Evolutionary conservation across 495 filamentous ascomycete species (phyloP).

Genomic region (Podospora didyma): DNA sequence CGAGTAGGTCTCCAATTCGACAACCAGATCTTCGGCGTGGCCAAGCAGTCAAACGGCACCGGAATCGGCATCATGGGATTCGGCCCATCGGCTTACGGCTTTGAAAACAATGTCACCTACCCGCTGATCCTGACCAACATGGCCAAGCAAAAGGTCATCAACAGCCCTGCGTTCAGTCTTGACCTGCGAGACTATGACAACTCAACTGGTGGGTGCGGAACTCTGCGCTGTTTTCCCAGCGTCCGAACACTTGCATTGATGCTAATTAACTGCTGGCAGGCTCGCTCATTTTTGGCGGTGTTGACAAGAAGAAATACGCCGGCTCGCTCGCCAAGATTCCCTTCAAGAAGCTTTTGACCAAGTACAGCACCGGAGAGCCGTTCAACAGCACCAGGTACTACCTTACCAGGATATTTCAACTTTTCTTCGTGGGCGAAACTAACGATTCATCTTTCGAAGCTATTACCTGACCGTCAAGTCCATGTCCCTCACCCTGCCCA

Average conservation of each 20-base stretch:
- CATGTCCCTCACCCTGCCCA: neutral
- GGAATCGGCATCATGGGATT: slow-evolving; percentile 68
- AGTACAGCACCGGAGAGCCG: neutral
- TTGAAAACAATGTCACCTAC: slow-evolving; percentile 40
- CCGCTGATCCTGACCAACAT: slow-evolving; percentile 60
- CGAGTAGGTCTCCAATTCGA: slow-evolving; percentile 13
- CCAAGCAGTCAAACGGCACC: slow-evolving; percentile 24
- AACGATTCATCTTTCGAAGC: neutral
- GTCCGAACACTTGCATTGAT: slow-evolving; percentile 30
- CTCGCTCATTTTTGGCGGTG: slow-evolving; percentile 72
- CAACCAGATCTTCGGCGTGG: slow-evolving; percentile 34
- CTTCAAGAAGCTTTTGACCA: neutral
- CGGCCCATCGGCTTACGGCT: slow-evolving; percentile 47
- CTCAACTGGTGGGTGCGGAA: neutral
- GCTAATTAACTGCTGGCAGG: slow-evolving; percentile 34
- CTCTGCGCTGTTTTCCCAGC: neutral
- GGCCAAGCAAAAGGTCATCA: slow-evolving; percentile 53
- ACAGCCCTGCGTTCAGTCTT: slow-evolving; percentile 66
- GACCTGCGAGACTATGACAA: slow-evolving; percentile 46
- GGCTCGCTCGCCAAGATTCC: slow-evolving; percentile 48
- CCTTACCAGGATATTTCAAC: too few relatives aligned
- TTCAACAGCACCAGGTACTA: neutral
- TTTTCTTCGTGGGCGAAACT: too few relatives aligned
- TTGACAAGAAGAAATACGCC: slow-evolving; percentile 67
- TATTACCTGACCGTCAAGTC: slow-evolving; percentile 9